These are phyloP conservation scores for Drechslerella stenobrocha DNA, from an alignment of 2,329 filamentous ascomycete genomes.

Conservation along the genomic window DNA sequence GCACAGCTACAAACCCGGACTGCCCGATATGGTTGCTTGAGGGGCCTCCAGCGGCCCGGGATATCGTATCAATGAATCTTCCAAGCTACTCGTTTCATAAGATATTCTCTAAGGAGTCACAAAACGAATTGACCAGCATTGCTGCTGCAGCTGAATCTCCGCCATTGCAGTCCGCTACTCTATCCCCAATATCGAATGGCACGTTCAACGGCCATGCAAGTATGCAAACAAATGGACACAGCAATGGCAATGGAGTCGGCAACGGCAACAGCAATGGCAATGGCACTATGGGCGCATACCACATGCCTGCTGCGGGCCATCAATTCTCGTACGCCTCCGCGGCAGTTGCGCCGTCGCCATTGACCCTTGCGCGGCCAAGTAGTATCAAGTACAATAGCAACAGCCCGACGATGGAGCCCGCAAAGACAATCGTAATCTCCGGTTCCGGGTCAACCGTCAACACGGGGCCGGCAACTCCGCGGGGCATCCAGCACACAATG, in stretches of 20 bases:
- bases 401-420: slow-evolving; percentile 17
- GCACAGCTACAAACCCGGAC: slow-evolving; percentile 37
- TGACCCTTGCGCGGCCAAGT: slow-evolving; percentile 15
- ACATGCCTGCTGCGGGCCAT: background rate
- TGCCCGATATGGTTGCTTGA: slow-evolving; percentile 45
- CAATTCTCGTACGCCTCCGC: slow-evolving; percentile 44
- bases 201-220: slow-evolving; percentile 20
- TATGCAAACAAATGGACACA: too few relatives aligned
- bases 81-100: slow-evolving; percentile 18
- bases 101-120: slow-evolving; percentile 32
- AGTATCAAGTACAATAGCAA: slow-evolving; percentile 40
- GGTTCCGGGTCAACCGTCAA: slow-evolving; percentile 8
- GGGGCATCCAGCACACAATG: slow-evolving; percentile 38
- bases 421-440: slow-evolving; percentile 25
- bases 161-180: slow-evolving; percentile 8
- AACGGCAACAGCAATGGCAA: background rate
- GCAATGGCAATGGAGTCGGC: too few relatives aligned
- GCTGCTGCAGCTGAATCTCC: too few relatives aligned
- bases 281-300: background rate
- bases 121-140: slow-evolving; percentile 30
- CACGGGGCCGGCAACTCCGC: slow-evolving; percentile 8
- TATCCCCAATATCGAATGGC: slow-evolving; percentile 22
- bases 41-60: slow-evolving; percentile 24
- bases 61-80: slow-evolving; percentile 32
- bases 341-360: slow-evolving; percentile 14